Conservation (phyloP, 1,284 basidiomycete species). For the Calocybe gambosa region DNA sequence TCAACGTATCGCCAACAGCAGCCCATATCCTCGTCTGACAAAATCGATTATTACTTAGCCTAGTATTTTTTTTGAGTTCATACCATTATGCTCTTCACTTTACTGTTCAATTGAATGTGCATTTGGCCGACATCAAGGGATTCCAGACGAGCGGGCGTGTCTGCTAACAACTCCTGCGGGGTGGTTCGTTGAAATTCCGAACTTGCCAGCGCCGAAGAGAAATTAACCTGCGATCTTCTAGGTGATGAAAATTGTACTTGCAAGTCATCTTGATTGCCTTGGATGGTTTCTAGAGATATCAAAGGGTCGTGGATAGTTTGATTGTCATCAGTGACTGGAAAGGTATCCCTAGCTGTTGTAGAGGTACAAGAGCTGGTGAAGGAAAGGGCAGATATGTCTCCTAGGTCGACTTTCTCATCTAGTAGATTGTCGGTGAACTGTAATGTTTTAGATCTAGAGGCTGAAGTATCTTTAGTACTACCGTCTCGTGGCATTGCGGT, state of each 20-base stretch:
- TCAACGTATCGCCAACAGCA: constrained; percentile 56
- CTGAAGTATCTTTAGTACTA: constrained; percentile 56
- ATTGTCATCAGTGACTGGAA: background rate
- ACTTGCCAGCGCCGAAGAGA: background rate
- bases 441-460: constrained; percentile 46
- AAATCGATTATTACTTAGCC: background rate
- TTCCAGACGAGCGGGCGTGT: constrained; percentile 3
- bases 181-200: background rate
- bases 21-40: constrained; percentile 56
- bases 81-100: constrained; percentile 55
- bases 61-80: background rate
- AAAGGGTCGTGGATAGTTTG: background rate
- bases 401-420: constrained; percentile 57
- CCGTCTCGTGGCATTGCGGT: constrained; percentile 36
- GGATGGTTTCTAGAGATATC: background rate
- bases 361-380: constrained; percentile 42
- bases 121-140: constrained; percentile 14
- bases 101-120: constrained; percentile 41
- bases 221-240: background rate
- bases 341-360: background rate
- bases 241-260: background rate
- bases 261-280: background rate
- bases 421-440: constrained; percentile 55
- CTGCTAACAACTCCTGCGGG: background rate
- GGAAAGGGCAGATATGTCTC: constrained; percentile 43